Evolutionary conservation across 306 rosid genomes (phyloP), one percentile per base, ranked within the genome.

Genomic region (Ormosia semicastrata): DNA sequence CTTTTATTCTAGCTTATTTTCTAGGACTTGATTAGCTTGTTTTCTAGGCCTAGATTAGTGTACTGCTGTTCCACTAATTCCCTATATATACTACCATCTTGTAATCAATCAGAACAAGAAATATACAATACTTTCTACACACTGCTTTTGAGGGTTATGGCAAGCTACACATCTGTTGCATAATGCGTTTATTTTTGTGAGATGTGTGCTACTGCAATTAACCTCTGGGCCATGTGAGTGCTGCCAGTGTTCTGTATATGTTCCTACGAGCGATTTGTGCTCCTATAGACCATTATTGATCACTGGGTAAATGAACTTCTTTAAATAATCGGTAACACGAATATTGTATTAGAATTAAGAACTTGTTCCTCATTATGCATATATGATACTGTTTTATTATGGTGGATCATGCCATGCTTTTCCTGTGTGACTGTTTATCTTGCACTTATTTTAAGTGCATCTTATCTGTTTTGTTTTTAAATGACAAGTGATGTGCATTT

Each of bases 161-260:
- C 86, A 59, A 78, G 80, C 88, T 82, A 69, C 88, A 81, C 89
- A 39, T 83, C 87, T 83, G 70, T 83, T 80, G 83, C 89, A 77
- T 83, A 73, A 54, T 49, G 77, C 77, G 33, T 83, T 80, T 85
- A 82, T 83, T 77, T 30, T 75, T 73, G 39, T 83, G 89, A 81
- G 84, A 83, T 85, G 81, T 88, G 82, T 83, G 84, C 87, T 76
- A 54, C 84, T 86, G 40, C 84, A 57, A 66, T 81, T 81, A 83
- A 88, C 75, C 76, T 50, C 69, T 68, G 78, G 77, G 78, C 76
- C 79, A 60, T 85, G 85, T 82, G 85, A 73, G 78, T 85, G 83
- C 86, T 82, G 85, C 83, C 85, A 84, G 86, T 85, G 85, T 72
- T 54, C 74, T 83, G 82, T 76, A 71, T 36, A 73, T 77, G 57